Evolutionary conservation across 176 grass and related monocot species (phyloP).

Genomic region (Musa acuminata): DNA sequence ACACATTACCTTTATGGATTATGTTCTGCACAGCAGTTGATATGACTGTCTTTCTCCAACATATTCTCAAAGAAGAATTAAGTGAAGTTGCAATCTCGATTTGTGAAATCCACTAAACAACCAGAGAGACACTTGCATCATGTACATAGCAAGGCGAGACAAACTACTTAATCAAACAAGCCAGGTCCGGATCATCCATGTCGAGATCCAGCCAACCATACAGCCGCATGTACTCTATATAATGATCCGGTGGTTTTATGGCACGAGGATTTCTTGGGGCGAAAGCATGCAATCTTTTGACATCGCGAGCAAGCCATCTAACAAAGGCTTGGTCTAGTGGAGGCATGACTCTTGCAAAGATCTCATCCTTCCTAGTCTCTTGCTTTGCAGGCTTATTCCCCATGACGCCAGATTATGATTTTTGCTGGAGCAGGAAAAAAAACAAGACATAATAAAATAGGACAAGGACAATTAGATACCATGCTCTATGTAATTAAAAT

Average conservation of each 20-base stretch:
- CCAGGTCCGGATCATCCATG: constrained; percentile 27
- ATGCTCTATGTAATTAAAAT: too few relatives aligned
- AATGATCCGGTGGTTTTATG: constrained; percentile 16
- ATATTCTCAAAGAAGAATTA: background rate
- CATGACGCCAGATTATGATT: background rate
- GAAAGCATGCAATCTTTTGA: constrained; percentile 13
- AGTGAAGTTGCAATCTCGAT: background rate
- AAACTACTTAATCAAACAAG: constrained; percentile 23
- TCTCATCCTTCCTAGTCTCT: constrained; percentile 5
- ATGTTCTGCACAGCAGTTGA: background rate
- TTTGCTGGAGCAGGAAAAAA: constrained; percentile 1
- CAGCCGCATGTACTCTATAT: too few relatives aligned
- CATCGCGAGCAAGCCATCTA: constrained; percentile 9
- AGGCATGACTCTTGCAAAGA: constrained; percentile 18
- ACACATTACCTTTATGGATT: background rate
- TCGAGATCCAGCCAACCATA: constrained; percentile 10
- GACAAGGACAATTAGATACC: too few relatives aligned
- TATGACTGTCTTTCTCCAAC: background rate
- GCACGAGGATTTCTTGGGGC: constrained; percentile 20
- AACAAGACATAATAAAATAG: background rate
- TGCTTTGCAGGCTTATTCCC: constrained; percentile 19
- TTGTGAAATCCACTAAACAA: background rate
- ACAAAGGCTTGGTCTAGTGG: constrained; percentile 19
- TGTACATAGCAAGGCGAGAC: too few relatives aligned
- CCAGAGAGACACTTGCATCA: background rate